A percentile compares a stretch with the other conserved stretches of the same genome.
phyloP scores from a whole-genome alignment of 148 eudicot genomes.

The Cornus controversa region DNA sequence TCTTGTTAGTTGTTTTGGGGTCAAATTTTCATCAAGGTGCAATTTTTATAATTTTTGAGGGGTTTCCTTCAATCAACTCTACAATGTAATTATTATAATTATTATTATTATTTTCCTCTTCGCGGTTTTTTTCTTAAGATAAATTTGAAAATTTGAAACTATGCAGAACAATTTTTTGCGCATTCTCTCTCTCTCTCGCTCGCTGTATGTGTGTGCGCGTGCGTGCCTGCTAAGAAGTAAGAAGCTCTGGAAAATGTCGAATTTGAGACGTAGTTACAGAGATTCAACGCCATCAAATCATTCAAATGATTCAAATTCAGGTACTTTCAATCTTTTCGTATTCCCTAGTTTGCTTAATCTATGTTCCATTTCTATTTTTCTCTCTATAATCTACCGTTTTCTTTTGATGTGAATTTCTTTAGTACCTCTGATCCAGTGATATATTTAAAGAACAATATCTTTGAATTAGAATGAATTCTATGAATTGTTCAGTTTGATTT shows the following conservation, averaged over 20 bases:
- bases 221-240: not conserved
- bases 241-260: slow-evolving; percentile 8
- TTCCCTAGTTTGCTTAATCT: not conserved
- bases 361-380: too few relatives aligned
- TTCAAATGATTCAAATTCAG: slow-evolving; percentile 1
- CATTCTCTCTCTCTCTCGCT: not conserved
- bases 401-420: not conserved
- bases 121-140: too few relatives aligned
- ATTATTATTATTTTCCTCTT: too few relatives aligned
- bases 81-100: too few relatives aligned
- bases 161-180: too few relatives aligned
- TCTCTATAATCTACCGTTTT: too few relatives aligned
- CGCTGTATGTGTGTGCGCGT: not conserved
- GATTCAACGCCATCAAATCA: not conserved
- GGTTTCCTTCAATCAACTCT: too few relatives aligned
- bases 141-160: too few relatives aligned
- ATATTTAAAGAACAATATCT: not conserved
- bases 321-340: not conserved
- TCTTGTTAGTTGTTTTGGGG: too few relatives aligned
- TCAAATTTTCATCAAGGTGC: too few relatives aligned
- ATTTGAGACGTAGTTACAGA: slow-evolving; percentile 10
- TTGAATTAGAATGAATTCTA: not conserved
- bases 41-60: too few relatives aligned
- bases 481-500: not conserved
- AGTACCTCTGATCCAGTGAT: not conserved